Evolutionary conservation across 1,284 basidiomycete species (phyloP).

Genomic region (Thelephora terrestris): DNA sequence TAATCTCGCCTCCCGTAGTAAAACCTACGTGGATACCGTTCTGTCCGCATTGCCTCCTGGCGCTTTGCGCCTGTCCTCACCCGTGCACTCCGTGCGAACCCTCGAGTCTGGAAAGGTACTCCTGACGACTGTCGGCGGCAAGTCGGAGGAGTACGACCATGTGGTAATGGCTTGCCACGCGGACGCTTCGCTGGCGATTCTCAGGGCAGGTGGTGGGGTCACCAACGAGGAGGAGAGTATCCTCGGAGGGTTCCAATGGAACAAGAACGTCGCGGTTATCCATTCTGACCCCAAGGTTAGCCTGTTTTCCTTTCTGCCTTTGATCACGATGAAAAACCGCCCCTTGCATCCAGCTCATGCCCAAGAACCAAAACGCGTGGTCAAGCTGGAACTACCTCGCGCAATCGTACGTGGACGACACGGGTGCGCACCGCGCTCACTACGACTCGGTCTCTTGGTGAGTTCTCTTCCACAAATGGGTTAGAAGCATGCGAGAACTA

Average conservation of each 20-base stretch:
- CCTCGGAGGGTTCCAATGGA: conserved; percentile 58
- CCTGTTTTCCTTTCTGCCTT: too few species aligned
- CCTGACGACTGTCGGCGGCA: conserved; percentile 35
- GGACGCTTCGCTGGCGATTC: conserved; percentile 51
- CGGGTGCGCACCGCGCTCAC: conserved; percentile 35
- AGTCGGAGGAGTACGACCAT: conserved; percentile 48
- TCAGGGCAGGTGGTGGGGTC: conserved; percentile 42
- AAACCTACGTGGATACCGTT: conserved; percentile 57
- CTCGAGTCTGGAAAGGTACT: conserved; percentile 21
- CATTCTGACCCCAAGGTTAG: conserved; percentile 53
- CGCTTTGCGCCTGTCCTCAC: conserved; percentile 52
- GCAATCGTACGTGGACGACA: conserved; percentile 28
- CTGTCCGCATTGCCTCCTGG: conserved; percentile 40
- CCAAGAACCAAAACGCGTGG: conserved; percentile 48
- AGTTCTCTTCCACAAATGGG: conserved; percentile 18
- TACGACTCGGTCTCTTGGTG: conserved; percentile 57
- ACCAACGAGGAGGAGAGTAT: conserved; percentile 48
- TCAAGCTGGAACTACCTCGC: conserved; percentile 73
- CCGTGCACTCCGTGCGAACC: conserved; percentile 32
- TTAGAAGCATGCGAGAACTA: conserved; percentile 1
- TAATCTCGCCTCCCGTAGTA: conserved; percentile 26
- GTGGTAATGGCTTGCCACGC: conserved; percentile 76
- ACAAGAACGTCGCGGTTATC: conserved; percentile 58
- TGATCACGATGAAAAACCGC: not conserved
- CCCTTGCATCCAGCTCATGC: conserved; percentile 47